Percentiles rank a stretch among this genome's conserved stretches.
Conservation (phyloP, 176 grass and related monocot species). For the Olyra latifolia region DNA sequence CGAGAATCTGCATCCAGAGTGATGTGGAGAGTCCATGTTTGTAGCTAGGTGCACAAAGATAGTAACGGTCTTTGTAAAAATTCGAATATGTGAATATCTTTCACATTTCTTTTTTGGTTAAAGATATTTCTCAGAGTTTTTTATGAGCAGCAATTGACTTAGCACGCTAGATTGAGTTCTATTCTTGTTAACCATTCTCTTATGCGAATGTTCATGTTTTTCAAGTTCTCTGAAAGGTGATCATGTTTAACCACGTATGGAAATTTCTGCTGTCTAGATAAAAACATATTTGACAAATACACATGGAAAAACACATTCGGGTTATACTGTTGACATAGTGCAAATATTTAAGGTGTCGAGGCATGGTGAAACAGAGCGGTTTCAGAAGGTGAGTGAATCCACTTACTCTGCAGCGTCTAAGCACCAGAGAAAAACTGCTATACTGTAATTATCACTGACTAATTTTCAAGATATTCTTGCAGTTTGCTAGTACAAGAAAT, state of each 20-base stretch:
- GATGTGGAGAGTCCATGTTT: neutral
- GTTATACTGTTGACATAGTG: slow-evolving; percentile 73
- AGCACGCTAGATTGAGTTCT: neutral
- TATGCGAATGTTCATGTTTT: slow-evolving; percentile 1
- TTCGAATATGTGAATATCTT: neutral
- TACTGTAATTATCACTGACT: neutral
- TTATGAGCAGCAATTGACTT: neutral
- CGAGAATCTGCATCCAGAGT: slow-evolving; percentile 14
- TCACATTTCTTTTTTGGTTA: slow-evolving; percentile 28
- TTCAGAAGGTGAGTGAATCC: slow-evolving; percentile 60
- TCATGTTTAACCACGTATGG: neutral
- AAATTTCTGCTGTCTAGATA: slow-evolving; percentile 53
- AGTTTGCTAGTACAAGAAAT: slow-evolving; percentile 77
- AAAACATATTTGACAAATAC: slow-evolving; percentile 81
- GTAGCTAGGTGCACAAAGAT: slow-evolving; percentile 8
- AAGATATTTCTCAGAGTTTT: neutral
- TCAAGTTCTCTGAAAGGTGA: neutral
- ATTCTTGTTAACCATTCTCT: neutral
- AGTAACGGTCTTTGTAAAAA: neutral
- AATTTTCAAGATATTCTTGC: slow-evolving; percentile 26
- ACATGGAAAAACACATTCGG: slow-evolving; percentile 83
- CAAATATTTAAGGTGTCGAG: slow-evolving; percentile 87
- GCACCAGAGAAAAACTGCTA: slow-evolving; percentile 12
- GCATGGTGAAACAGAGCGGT: slow-evolving; percentile 68
- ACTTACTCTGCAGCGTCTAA: slow-evolving; percentile 14